Evolutionary conservation across 768 basidiomycete genomes (phyloP).

Genomic region (Boletus rufocinnamomeus): DNA sequence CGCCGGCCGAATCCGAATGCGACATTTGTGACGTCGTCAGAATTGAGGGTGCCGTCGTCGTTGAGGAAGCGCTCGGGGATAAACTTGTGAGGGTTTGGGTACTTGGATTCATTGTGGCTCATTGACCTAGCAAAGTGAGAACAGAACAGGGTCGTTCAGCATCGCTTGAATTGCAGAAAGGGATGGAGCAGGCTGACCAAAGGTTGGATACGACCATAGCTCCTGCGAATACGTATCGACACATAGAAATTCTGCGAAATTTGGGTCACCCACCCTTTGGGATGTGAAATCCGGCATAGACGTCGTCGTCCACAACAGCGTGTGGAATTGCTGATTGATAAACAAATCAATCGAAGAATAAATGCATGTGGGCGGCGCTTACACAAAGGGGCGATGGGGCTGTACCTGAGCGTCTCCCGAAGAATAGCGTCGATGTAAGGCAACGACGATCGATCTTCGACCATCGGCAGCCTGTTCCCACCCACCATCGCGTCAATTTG

Average conservation of each 20-base stretch:
- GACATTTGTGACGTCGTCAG: slow-evolving; percentile 12
- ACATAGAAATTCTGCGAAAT: background rate
- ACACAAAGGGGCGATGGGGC: slow-evolving; percentile 19
- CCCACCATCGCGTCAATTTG: slow-evolving; percentile 26
- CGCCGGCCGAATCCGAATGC: slow-evolving; percentile 34
- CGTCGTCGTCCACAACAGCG: slow-evolving; percentile 40
- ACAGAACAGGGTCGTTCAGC: background rate
- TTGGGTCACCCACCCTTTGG: slow-evolving; percentile 37
- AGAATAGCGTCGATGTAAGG: slow-evolving; percentile 25
- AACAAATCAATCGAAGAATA: background rate
- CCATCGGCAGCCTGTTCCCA: slow-evolving; percentile 12
- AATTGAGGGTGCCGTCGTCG: slow-evolving; percentile 21
- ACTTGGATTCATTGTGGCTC: slow-evolving; percentile 33
- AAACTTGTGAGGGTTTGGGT: slow-evolving; percentile 40
- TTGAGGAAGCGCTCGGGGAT: slow-evolving; percentile 44
- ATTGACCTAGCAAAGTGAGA: slow-evolving; percentile 21
- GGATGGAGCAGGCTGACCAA: slow-evolving; percentile 11
- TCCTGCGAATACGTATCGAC: slow-evolving; percentile 12
- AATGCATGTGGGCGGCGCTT: background rate
- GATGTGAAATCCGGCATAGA: slow-evolving; percentile 51
- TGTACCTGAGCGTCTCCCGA: slow-evolving; percentile 23
- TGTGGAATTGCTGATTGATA: slow-evolving; percentile 31
- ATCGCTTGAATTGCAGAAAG: background rate
- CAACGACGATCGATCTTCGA: slow-evolving; percentile 20
- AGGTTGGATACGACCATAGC: slow-evolving; percentile 21